Base-by-base conservation (phyloP, 176 grass and related monocot species). In the Raddia distichophylla region DNA sequence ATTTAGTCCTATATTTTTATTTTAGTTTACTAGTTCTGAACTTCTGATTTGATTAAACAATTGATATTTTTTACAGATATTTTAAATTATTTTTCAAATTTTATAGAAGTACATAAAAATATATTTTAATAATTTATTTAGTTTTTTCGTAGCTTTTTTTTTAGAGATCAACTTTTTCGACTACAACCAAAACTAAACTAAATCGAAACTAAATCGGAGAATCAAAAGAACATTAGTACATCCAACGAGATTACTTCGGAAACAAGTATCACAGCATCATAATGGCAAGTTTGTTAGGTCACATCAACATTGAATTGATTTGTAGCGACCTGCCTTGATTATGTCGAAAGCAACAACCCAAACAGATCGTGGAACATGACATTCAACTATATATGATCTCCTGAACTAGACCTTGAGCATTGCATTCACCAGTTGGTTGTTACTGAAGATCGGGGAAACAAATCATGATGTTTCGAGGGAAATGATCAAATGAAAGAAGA, bases 301-400 rank as follows among this genome's bases (percentile, higher is more conserved):
- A 18, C 48, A 64, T 18, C 13, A 71, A 58, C 82, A 81, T 81
- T 77, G 51, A 89, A 89, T 69, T 80, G 76, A 55, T 84, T 76
- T 69, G 48, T 48, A 87, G 58, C 64, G 51, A 43, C 64, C 71
- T 64, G 47, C 20, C 58, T 85, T 70, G 12, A 81, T 64, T 81
- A 63, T 76, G 37, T 77, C 60, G 58, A 83, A 71, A 78, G 13
- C 66, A 83, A 63, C 73, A 77, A 15, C 22, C 18, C 19, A 61
- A 71, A 64, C 62, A 80, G 54, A 62, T n/a, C 47, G 57, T 70
- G 45, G 46, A 80, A 80, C 46, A 85, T 74, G 48, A 17, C 66
- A 61, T 53, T 46, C 70, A 83, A 32, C 9, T 9, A 67, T 35
- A 67, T 35, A 37, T 40, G 37, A 60, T 75, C 56, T 69, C 13